Percentiles rank a stretch among this genome's conserved stretches.
Evolutionary conservation across 768 basidiomycete species (phyloP).

Genomic region (Macrolepiota fuliginosa): DNA sequence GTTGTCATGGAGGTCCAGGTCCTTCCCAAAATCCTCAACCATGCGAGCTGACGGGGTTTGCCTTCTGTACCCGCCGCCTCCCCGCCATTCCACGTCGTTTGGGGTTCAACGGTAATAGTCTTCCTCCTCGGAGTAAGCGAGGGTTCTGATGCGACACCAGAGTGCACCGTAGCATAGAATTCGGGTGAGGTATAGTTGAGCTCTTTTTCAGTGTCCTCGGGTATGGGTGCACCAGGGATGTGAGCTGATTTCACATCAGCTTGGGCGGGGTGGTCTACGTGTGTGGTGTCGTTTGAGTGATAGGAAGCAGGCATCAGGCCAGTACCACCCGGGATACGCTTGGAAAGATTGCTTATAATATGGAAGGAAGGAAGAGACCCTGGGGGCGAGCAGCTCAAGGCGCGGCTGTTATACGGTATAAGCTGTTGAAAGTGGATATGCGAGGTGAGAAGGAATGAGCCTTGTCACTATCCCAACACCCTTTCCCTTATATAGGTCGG

Average conservation of each 20-base stretch:
- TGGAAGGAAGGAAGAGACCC: no score
- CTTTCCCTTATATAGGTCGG: no score
- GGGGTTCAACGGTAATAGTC: background rate
- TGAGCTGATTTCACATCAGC: background rate
- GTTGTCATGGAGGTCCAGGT: slow-evolving; percentile 25
- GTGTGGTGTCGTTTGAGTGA: background rate
- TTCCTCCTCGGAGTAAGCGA: background rate
- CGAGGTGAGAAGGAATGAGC: no score
- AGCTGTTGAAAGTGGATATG: no score
- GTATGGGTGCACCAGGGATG: background rate
- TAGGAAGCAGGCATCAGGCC: background rate
- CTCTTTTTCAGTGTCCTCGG: background rate
- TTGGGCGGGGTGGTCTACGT: background rate
- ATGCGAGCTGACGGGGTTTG: no score
- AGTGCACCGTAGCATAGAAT: background rate
- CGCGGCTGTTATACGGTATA: no score
- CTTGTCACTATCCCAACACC: no score
- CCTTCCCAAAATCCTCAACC: background rate
- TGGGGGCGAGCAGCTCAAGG: no score
- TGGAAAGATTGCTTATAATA: no score
- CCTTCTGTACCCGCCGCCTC: background rate
- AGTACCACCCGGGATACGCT: background rate
- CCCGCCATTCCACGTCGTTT: background rate
- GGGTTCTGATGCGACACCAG: background rate
- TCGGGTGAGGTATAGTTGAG: background rate